Evolutionary conservation across 805 yeast genomes (phyloP), one percentile per base, ranked within the genome.

Genomic region (Metschnikowia shivogae): DNA sequence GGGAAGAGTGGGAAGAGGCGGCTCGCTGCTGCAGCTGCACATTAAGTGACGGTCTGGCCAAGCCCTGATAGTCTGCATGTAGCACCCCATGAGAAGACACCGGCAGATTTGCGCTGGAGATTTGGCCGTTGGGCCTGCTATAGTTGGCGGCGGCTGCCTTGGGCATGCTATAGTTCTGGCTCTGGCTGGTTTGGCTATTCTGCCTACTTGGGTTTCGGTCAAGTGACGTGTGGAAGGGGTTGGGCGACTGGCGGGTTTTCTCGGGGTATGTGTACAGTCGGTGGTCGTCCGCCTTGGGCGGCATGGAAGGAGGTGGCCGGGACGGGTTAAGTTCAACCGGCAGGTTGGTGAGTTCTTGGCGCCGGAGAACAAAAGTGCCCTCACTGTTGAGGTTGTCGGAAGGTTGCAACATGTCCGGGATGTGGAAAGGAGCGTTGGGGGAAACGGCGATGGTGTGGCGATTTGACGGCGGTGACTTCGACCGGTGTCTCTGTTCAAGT

Each of bases 401-500:
- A 33, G 54, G 54, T 47, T 48, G 54, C 20, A 50, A 42, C 54
- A 50, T 48, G 12, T 52, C 56, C 8, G 54, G 56, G 6, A 48
- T 26, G 28, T 29, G 31, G 28, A 36, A 31, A 5, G 35, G 27
- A 1, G 44, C 42, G 4, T 39, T 41, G 7, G 58, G 56, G 13
- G 53, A 43, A 2, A 50, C 45, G 11, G 58, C 58, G 3, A 54
- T 54, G 9, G 56, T 46, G 46, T 54, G 58, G 22, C 58, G 37
- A 42, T 50, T 48, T 13, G 42, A 30, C 2, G 34, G 20, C 20
- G 42, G 42, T 1, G 42, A 39, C 35, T 39, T 39, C 11, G 42
- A 39, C 7, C 42, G 29, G 12, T 31, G 14, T 13, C 14, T 31
- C 14, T 31, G 42, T n/a, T 22, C 42, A 7, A 10, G 12, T 5